Base-by-base conservation (phyloP, 2,329 filamentous ascomycete genomes). In the Aaosphaeria pasadenensis region DNA sequence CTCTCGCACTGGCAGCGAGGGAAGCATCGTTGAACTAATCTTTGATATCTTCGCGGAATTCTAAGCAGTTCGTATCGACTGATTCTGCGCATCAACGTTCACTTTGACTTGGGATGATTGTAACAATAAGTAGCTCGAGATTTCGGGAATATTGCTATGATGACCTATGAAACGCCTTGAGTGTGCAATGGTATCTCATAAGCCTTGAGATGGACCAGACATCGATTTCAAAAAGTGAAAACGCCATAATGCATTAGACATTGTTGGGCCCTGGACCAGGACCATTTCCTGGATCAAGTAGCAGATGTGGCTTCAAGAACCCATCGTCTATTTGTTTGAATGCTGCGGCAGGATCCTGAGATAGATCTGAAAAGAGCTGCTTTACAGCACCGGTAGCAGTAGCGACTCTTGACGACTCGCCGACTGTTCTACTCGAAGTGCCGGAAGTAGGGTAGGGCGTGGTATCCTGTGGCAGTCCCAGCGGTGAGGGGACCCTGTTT, bases 301-400 rank as follows among this genome's bases (percentile, higher is more conserved):
- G 71, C 47, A 97, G 73, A 65, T 86, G 89, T 13, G 92, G 92
- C 77, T 97, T 97, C 71, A 97, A 91, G 69, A 91, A 96, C 51
- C 91, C 90, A 71, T 99, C 94, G 68, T 99, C 94, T 51, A 99
- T 76, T 72, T 96, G 91, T 57, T 85, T 86, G 71, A 99, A 95
- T 73, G 95, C 83, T 41, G 88, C 90, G 7, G 89, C 88, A 40
- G 95, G 91, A 67, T 99, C 94, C 44, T 95, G 90, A 1, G 87
- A 82, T 11, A 87, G 80, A 1, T 84, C 83, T 29, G 81, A 88
- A 57, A 95, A 84, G 6, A 99, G 76, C 64, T 92, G 88, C 48
- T 85, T 84, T 49, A 96, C 84, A 0, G 91, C 88, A 30, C 84
- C 87, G 17, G 84, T 81, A 7, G 89, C 89, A 30, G 83, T 88